A percentile compares a stretch with the other conserved stretches of the same genome.
Conservation (phyloP, 2,329 filamentous ascomycete genomes). For the Sporothrix mexicana region DNA sequence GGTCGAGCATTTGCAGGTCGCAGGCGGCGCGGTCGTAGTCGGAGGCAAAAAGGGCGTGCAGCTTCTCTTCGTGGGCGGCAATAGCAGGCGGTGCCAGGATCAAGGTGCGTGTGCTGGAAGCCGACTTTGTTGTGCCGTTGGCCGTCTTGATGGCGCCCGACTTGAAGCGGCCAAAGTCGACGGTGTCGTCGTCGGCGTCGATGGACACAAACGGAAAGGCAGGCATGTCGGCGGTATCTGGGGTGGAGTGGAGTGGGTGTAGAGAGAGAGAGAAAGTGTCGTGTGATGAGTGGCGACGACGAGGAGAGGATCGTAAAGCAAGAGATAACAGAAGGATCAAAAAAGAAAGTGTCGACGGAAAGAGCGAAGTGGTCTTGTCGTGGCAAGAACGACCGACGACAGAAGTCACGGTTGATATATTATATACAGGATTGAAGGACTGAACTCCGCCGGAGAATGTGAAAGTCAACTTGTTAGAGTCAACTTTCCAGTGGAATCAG, state of each 20-base stretch:
- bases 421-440: not conserved
- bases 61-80: slow-evolving; percentile 79
- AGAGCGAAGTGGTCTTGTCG: not conserved
- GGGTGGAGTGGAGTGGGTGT: not conserved
- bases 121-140: not conserved
- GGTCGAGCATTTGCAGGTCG: slow-evolving; percentile 97
- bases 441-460: not conserved
- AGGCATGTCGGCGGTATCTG: slow-evolving; percentile 34
- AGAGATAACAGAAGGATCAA: too few relatives aligned
- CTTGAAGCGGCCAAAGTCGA: slow-evolving; percentile 27
- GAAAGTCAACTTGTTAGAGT: not conserved
- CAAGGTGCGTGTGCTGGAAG: slow-evolving; percentile 33
- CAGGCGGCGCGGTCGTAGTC: slow-evolving; percentile 73
- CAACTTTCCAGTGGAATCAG: not conserved
- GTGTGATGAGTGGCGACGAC: not conserved
- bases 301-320: not conserved
- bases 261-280: not conserved
- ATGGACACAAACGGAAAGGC: slow-evolving; percentile 36
- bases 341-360: not conserved
- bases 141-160: not conserved
- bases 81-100: slow-evolving; percentile 85
- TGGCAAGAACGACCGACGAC: not conserved
- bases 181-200: slow-evolving; percentile 34
- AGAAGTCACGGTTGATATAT: not conserved
- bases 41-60: slow-evolving; percentile 69